phyloP scores from a whole-genome alignment of 2,329 filamentous ascomycete species.

The Sarocladium oryzae region DNA sequence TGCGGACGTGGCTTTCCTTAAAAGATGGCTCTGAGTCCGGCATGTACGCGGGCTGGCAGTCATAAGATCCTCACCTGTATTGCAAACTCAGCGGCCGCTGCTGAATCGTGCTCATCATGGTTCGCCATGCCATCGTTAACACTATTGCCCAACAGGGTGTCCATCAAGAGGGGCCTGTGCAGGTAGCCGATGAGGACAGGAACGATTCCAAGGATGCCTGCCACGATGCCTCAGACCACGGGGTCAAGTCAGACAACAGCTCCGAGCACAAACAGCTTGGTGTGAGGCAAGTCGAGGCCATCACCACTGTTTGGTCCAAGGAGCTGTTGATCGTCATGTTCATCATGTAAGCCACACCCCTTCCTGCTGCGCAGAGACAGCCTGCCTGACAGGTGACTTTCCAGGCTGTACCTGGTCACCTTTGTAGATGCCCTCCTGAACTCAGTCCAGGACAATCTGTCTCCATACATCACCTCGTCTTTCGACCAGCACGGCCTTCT shows the following conservation, averaged over 20 bases:
- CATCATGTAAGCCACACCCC: slow-evolving; percentile 24
- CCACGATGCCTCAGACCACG: not conserved
- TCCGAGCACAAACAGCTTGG: slow-evolving; percentile 27
- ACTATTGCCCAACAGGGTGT: not conserved
- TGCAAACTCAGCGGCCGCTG: no score
- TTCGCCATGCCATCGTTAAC: not conserved
- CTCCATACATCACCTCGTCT: slow-evolving; percentile 59
- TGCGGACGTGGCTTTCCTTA: no score
- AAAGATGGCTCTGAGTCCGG: no score
- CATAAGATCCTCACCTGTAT: no score
- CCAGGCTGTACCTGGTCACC: slow-evolving; percentile 32
- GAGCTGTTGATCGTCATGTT: slow-evolving; percentile 30
- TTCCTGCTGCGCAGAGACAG: not conserved
- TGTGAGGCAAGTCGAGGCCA: slow-evolving; percentile 30
- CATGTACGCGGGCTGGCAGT: no score
- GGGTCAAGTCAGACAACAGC: slow-evolving; percentile 3
- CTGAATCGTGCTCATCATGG: not conserved
- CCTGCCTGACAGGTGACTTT: no score
- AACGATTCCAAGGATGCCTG: not conserved
- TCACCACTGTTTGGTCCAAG: slow-evolving; percentile 31
- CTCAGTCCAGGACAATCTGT: slow-evolving; percentile 40
- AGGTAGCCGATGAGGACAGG: not conserved
- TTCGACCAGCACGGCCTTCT: slow-evolving; percentile 60
- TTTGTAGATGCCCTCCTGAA: slow-evolving; percentile 31
- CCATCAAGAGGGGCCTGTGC: not conserved